Evolutionary conservation across 108 stramenopile species (phyloP), one percentile per base, ranked within the genome.

Genomic region (Skeletonema costatum): DNA sequence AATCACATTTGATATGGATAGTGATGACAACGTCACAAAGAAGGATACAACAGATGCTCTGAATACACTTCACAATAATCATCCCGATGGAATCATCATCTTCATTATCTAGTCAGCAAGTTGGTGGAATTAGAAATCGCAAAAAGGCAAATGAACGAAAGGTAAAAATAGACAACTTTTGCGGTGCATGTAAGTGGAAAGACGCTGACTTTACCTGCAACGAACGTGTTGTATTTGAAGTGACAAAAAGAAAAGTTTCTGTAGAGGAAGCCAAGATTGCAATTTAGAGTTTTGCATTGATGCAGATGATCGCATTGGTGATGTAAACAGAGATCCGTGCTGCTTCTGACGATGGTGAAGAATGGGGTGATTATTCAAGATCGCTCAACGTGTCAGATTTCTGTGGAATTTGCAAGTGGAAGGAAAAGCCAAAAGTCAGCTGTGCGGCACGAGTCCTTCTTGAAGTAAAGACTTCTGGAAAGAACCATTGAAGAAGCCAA

Each of bases 391-490:
- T 36, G 6, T 36, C 35, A 6, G 56, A 58, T 58, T 58, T 58
- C 56, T 58, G 56, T 25, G 56, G 56, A 25, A 58, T 58, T 19
- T 8, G 56, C 56, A 19, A 58, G 56, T 58, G 25, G 21, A 19
- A 25, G 21, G 56, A 8, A 19, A 5, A 7, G 5, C 21, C 6
- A 5, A 25, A 5, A 1, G 25, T 0, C 25, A 72, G 60, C 10
- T 72, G 71, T 32, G 60, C 59, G 44, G 42, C 59, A 44, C 33
- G 71, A 16, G 71, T 72, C 12, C 59, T 32, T 19, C 59, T 32
- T 35, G 59, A 42, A 19, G 12, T 51, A 6, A 60, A 71, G 14
- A 5, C 30, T 30, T 59, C 35, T 31, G 35, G 36, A 29, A 29
- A 4, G n/a, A 2, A 5, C 70, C 0, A 7, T 14, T 13, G 38